These are phyloP conservation scores for Andrographis paniculata DNA, from an alignment of 305 asterid genomes.

Conservation along the genomic window DNA sequence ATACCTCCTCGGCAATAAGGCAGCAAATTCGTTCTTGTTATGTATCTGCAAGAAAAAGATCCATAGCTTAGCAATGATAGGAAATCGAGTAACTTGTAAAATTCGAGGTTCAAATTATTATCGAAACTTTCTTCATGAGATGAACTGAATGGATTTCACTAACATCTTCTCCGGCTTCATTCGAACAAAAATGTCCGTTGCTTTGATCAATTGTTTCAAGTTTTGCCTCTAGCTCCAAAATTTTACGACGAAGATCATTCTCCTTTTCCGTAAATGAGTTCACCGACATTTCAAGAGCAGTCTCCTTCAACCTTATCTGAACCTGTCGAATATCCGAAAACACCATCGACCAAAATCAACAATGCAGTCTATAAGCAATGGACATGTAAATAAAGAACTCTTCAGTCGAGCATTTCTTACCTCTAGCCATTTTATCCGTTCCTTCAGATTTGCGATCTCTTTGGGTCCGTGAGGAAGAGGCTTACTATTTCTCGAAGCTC, in stretches of 20 bases:
- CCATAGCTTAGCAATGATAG: neutral
- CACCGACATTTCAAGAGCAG: constrained; percentile 42
- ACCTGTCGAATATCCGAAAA: neutral
- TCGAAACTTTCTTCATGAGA: too few species aligned
- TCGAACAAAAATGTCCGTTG: constrained; percentile 27
- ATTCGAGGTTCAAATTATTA: neutral
- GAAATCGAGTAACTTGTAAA: neutral
- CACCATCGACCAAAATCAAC: constrained; percentile 11
- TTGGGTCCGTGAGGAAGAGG: constrained; percentile 35
- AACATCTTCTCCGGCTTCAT: constrained; percentile 43
- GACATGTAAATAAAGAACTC: neutral
- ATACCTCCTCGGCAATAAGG: constrained; percentile 5
- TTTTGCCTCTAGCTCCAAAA: constrained; percentile 55
- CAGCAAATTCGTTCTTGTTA: constrained; percentile 12
- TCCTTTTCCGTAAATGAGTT: constrained; percentile 65
- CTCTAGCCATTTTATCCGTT: constrained; percentile 70
- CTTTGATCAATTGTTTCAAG: constrained; percentile 38
- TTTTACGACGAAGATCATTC: constrained; percentile 54
- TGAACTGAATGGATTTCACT: constrained; percentile 14
- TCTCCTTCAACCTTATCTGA: neutral
- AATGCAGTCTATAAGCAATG: neutral
- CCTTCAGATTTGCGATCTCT: constrained; percentile 65
- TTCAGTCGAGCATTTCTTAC: constrained; percentile 21
- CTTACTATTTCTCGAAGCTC: constrained; percentile 32
- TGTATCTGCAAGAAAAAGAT: neutral